Percentiles rank a stretch among this genome's conserved stretches.
Evolutionary conservation across 2,329 filamentous ascomycete genomes (phyloP).

Genomic region (Ophiostoma montium): DNA sequence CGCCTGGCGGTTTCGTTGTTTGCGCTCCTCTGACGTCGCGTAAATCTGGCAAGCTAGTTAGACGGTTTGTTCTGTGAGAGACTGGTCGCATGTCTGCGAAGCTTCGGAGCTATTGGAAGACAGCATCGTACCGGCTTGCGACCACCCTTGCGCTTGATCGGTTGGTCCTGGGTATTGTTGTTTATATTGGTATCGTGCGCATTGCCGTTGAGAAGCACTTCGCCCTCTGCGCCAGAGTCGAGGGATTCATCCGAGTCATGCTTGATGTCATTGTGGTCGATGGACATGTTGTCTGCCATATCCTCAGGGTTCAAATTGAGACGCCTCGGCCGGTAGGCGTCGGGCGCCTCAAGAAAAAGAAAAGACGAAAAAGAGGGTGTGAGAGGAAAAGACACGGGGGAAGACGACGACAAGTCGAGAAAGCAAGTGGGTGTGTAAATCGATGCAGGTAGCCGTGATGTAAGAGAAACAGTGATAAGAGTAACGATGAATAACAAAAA

Average conservation of each 20-base stretch:
- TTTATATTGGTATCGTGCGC: conserved; percentile 18
- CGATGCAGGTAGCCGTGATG: not conserved
- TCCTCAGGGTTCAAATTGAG: conserved; percentile 23
- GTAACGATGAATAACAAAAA: conserved; percentile 7
- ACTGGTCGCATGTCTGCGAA: not conserved
- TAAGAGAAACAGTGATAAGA: not conserved
- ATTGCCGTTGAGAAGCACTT: conserved; percentile 25
- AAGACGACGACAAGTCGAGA: not conserved
- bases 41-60: conserved; percentile 54
- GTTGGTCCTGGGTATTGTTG: conserved; percentile 36
- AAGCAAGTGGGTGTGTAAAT: not conserved
- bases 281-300: conserved; percentile 56
- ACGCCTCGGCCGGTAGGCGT: conserved; percentile 28
- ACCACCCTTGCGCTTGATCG: conserved; percentile 91
- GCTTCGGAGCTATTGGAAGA: too few relatives aligned
- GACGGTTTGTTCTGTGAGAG: not conserved
- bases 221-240: conserved; percentile 45
- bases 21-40: conserved; percentile 94
- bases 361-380: not conserved
- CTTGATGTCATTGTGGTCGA: conserved; percentile 43
- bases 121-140: conserved; percentile 71
- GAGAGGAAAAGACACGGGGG: not conserved
- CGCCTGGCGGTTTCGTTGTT: conserved; percentile 92
- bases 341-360: conserved; percentile 20
- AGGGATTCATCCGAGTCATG: conserved; percentile 49